phyloP scores from a whole-genome alignment of 2,329 filamentous ascomycete genomes.

The Phialemoniopsis sp. region DNA sequence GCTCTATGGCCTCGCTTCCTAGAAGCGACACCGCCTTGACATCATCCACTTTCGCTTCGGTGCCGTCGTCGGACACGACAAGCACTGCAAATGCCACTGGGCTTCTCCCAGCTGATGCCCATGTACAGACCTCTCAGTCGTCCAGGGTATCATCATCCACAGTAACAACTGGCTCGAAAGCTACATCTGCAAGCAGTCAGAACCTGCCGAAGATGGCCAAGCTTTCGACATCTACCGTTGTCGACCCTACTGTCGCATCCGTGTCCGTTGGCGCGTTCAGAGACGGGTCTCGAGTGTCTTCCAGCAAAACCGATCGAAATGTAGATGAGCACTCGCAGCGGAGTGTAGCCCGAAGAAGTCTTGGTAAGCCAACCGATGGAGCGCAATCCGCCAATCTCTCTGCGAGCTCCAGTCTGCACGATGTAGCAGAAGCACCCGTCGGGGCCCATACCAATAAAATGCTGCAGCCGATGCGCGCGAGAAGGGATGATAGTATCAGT shows the following conservation, averaged over 20 bases:
- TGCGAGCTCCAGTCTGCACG: constrained; percentile 33
- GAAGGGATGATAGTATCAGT: constrained; percentile 38
- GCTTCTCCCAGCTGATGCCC: constrained; percentile 26
- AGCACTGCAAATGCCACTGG: constrained; percentile 26
- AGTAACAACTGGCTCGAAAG: constrained; percentile 40
- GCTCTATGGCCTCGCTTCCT: constrained; percentile 16
- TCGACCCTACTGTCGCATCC: constrained; percentile 42
- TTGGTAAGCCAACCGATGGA: constrained; percentile 34
- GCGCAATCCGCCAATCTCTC: constrained; percentile 26
- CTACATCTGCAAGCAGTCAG: constrained; percentile 30
- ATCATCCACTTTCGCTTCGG: constrained; percentile 26
- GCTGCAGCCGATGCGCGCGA: constrained; percentile 17
- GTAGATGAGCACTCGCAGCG: no score
- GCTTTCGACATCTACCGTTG: constrained; percentile 33
- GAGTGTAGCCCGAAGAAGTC: constrained; percentile 30
- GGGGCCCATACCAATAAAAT: constrained; percentile 21
- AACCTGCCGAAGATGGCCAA: constrained; percentile 37
- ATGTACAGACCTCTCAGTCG: constrained; percentile 33
- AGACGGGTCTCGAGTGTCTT: constrained; percentile 32
- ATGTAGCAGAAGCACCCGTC: constrained; percentile 20
- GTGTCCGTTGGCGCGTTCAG: constrained; percentile 44
- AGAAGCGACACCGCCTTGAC: constrained; percentile 21
- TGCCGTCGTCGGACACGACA: constrained; percentile 22
- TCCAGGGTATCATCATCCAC: constrained; percentile 45
- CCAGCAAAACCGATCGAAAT: no score